Conservation (phyloP, 768 basidiomycete genomes). For the Hirschioporus abietinus region DNA sequence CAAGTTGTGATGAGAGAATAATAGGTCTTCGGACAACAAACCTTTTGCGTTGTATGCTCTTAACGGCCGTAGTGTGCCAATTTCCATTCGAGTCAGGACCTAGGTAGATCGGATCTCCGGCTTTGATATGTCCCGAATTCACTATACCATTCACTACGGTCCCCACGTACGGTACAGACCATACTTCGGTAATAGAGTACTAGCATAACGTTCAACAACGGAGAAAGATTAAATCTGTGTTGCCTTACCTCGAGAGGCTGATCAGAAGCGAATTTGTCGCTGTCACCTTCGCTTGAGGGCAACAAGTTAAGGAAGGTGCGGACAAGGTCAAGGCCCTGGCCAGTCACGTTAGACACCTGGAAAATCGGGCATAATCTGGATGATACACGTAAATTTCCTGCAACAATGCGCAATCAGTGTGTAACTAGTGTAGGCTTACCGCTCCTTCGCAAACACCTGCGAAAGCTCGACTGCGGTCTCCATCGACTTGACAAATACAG, state of each 20-base stretch:
- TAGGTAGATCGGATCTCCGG: conserved; percentile 76
- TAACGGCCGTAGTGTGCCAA: conserved; percentile 73
- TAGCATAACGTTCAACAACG: conserved; percentile 22
- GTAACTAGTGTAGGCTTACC: conserved; percentile 34
- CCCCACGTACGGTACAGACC: conserved; percentile 84
- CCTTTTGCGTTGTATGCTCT: conserved; percentile 94
- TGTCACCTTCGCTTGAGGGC: conserved; percentile 81
- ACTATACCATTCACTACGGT: conserved; percentile 84
- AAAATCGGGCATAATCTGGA: conserved; percentile 84
- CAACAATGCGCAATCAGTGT: conserved; percentile 1
- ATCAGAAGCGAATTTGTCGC: conserved; percentile 72
- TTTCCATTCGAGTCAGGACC: conserved; percentile 94
- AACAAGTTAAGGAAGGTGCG: conserved; percentile 88
- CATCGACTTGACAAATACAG: conserved; percentile 77
- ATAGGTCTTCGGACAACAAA: conserved; percentile 23
- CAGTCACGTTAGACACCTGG: conserved; percentile 90
- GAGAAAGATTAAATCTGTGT: not conserved
- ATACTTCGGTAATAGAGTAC: conserved; percentile 83
- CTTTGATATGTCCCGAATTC: conserved; percentile 67
- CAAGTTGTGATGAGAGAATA: conserved; percentile 4
- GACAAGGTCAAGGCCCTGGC: conserved; percentile 82
- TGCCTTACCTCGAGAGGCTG: conserved; percentile 68
- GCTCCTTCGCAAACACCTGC: conserved; percentile 65
- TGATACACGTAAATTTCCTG: not conserved
- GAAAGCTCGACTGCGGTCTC: conserved; percentile 81